phyloP scores from a whole-genome alignment of 768 basidiomycete species.

The Sporobolomyces roseus region DNA sequence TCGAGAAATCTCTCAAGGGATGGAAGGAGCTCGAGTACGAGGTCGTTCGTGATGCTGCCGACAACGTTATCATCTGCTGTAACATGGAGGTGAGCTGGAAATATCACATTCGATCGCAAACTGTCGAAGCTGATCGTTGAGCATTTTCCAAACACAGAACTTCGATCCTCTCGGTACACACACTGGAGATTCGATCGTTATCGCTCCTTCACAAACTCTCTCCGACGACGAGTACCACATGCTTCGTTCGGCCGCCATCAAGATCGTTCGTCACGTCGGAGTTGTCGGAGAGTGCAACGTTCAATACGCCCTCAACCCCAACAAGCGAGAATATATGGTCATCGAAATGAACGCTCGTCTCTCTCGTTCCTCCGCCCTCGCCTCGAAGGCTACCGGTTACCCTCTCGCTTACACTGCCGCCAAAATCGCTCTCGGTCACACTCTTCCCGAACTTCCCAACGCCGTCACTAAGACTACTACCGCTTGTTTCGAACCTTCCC shows the following conservation, averaged over 20 bases:
- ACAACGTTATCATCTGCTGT: conserved; percentile 98
- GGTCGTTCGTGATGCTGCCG: conserved; percentile 92
- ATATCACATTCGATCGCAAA: too few relatives aligned
- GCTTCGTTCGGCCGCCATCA: conserved; percentile 95
- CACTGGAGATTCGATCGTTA: conserved; percentile 96
- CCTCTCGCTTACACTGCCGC: conserved; percentile 97
- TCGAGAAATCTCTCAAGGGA: conserved; percentile 99
- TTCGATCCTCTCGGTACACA: conserved; percentile 98
- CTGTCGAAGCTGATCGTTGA: too few relatives aligned
- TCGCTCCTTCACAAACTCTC: conserved; percentile 94
- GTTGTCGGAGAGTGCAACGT: conserved; percentile 99
- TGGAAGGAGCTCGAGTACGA: conserved; percentile 99
- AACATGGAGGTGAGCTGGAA: conserved; percentile 87
- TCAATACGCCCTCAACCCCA: conserved; percentile 94
- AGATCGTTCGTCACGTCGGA: conserved; percentile 96
- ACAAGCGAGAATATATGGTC: conserved; percentile 94
- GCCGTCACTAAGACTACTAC: conserved; percentile 92
- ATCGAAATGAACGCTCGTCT: conserved; percentile 99
- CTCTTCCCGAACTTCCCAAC: conserved; percentile 96
- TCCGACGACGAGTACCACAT: conserved; percentile 99
- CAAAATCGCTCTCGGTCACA: conserved; percentile 93
- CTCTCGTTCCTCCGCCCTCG: conserved; percentile 92
- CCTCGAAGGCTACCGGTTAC: conserved; percentile 97
- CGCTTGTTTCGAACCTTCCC: conserved; percentile 95
- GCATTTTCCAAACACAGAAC: conserved; percentile 74